These are phyloP conservation scores for Fusarium sp. DNA, from an alignment of 2,329 filamentous ascomycete species.

Conservation along the genomic window DNA sequence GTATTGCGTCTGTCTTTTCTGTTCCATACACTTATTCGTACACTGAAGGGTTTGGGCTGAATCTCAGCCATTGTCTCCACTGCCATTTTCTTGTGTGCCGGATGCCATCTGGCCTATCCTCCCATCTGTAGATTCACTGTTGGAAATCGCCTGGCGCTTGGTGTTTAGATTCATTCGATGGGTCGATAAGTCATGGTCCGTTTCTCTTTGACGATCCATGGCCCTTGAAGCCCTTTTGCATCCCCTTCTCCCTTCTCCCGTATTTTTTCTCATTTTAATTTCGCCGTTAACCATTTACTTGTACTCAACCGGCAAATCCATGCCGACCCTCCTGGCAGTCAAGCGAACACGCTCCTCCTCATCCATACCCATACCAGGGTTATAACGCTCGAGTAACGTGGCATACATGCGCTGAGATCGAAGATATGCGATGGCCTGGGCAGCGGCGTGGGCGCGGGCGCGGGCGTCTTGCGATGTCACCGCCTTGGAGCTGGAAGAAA, in stretches of 20 bases:
- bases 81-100: background rate
- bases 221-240: background rate
- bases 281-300: background rate
- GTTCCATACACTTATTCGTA: constrained; percentile 34
- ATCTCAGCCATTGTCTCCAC: background rate
- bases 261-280: background rate
- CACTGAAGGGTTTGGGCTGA: background rate
- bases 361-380: constrained; percentile 88
- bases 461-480: constrained; percentile 49
- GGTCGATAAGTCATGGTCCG: background rate
- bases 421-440: constrained; percentile 82
- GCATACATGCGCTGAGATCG: constrained; percentile 86
- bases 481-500: constrained; percentile 59
- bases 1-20: constrained; percentile 16
- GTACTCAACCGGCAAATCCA: constrained; percentile 80
- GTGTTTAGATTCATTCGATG: background rate
- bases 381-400: constrained; percentile 87
- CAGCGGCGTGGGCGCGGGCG: constrained; percentile 55
- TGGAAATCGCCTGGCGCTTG: background rate
- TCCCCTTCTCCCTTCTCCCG: background rate
- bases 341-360: constrained; percentile 84
- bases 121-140: background rate
- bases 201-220: background rate
- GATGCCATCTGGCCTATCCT: background rate
- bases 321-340: constrained; percentile 86